Evolutionary conservation across 2,329 filamentous ascomycete genomes (phyloP).

Genomic region (Diaporthe sp.): DNA sequence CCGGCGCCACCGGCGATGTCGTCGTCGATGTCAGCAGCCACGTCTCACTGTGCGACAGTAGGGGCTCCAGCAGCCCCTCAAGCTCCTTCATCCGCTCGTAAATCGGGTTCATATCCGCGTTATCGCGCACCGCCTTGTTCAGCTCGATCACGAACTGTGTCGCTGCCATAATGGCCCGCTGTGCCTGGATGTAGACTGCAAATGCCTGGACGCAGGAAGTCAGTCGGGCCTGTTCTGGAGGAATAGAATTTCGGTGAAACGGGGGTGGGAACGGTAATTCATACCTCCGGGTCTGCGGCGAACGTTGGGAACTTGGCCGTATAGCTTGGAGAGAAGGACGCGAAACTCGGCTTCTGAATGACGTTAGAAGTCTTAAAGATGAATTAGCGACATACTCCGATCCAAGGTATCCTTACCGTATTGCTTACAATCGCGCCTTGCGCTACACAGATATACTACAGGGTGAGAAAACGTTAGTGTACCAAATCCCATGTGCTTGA

Average conservation of each 20-base stretch:
- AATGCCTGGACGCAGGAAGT: slow-evolving; percentile 51
- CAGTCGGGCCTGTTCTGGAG: neutral
- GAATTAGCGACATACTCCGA: no score
- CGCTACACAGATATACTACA: slow-evolving; percentile 61
- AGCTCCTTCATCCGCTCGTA: slow-evolving; percentile 57
- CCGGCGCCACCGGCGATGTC: slow-evolving; percentile 51
- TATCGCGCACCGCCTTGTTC: slow-evolving; percentile 52
- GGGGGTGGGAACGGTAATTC: slow-evolving; percentile 26
- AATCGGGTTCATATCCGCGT: slow-evolving; percentile 54
- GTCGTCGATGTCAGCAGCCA: slow-evolving; percentile 51
- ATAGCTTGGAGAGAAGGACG: slow-evolving; percentile 57
- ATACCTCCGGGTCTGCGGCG: slow-evolving; percentile 55
- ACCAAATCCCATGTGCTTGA: neutral
- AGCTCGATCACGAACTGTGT: slow-evolving; percentile 63
- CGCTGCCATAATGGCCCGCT: slow-evolving; percentile 60
- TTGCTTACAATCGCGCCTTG: slow-evolving; percentile 66
- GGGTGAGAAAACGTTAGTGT: neutral
- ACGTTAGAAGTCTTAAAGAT: slow-evolving; percentile 1
- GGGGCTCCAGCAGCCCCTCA: slow-evolving; percentile 53
- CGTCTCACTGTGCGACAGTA: slow-evolving; percentile 51
- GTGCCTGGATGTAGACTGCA: slow-evolving; percentile 58
- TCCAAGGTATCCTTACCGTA: slow-evolving; percentile 49
- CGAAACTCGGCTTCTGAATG: slow-evolving; percentile 56
- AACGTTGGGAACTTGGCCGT: slow-evolving; percentile 58
- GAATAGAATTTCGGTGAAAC: no score